Conservation (phyloP, 768 basidiomycete genomes). For the Royoungia palumana region DNA sequence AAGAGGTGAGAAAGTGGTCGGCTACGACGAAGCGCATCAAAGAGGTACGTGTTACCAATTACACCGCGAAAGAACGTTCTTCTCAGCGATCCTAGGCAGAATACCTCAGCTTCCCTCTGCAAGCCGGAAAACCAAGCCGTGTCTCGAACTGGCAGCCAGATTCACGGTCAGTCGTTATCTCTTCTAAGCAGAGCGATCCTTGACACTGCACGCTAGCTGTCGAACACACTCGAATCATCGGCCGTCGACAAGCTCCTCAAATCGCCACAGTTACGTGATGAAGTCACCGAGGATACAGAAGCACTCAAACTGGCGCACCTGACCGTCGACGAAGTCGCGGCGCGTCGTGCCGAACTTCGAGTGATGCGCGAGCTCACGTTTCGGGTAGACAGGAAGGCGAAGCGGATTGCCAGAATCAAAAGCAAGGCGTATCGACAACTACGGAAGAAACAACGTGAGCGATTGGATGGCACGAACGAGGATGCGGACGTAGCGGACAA, state of each 20-base stretch:
- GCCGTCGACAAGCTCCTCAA: slow-evolving; percentile 79
- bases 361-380: slow-evolving; percentile 92
- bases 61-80: neutral
- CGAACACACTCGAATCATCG: slow-evolving; percentile 79
- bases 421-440: slow-evolving; percentile 88
- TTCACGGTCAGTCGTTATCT: slow-evolving; percentile 64
- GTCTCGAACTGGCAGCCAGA: slow-evolving; percentile 72
- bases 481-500: slow-evolving; percentile 41
- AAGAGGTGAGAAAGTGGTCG: slow-evolving; percentile 92
- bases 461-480: slow-evolving; percentile 46
- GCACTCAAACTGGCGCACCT: slow-evolving; percentile 82
- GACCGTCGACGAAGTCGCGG: slow-evolving; percentile 79
- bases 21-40: slow-evolving; percentile 88
- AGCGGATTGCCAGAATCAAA: slow-evolving; percentile 92
- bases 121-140: slow-evolving; percentile 52
- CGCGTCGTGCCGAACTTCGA: slow-evolving; percentile 76
- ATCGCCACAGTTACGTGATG: slow-evolving; percentile 77
- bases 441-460: slow-evolving; percentile 73
- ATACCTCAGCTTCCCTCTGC: slow-evolving; percentile 82
- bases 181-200: neutral
- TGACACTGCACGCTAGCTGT: slow-evolving; percentile 61
- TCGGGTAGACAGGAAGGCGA: slow-evolving; percentile 87
- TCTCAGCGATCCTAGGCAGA: slow-evolving; percentile 56
- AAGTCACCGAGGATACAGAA: slow-evolving; percentile 75
- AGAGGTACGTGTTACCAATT: slow-evolving; percentile 49